phyloP scores from a whole-genome alignment of 345 rosid genomes.

The Acer yangbiense region DNA sequence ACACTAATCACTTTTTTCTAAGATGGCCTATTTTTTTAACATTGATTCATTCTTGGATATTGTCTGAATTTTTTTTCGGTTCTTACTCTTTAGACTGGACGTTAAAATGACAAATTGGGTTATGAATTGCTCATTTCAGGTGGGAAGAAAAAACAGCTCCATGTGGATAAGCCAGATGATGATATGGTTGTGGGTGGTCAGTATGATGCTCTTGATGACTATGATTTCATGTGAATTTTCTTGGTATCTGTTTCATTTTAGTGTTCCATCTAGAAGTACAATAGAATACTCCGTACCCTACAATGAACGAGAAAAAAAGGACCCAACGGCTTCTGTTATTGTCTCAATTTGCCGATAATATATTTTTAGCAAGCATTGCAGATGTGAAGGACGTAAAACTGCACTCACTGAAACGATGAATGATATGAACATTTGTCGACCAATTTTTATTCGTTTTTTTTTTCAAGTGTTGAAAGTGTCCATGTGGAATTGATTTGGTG shows the following conservation, averaged over 20 bases:
- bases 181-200: conserved; percentile 50
- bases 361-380: not conserved
- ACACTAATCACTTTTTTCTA: not conserved
- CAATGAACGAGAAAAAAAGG: conserved; percentile 9
- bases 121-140: conserved; percentile 29
- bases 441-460: not conserved
- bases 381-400: not conserved
- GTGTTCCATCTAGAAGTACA: not conserved
- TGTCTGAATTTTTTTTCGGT: not conserved
- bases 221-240: conserved; percentile 75
- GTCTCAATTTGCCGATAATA: not conserved
- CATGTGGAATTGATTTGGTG: not conserved
- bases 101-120: not conserved
- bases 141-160: conserved; percentile 86
- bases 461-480: not conserved
- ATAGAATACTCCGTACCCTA: conserved; percentile 13
- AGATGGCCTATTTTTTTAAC: not conserved
- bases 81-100: not conserved
- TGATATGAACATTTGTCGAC: not conserved
- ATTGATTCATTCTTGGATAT: not conserved
- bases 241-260: conserved; percentile 4
- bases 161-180: conserved; percentile 72
- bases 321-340: conserved; percentile 10
- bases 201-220: conserved; percentile 70
- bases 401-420: not conserved